phyloP scores from a whole-genome alignment of 441 rosid genomes.

The Flueggea neowawraea region DNA sequence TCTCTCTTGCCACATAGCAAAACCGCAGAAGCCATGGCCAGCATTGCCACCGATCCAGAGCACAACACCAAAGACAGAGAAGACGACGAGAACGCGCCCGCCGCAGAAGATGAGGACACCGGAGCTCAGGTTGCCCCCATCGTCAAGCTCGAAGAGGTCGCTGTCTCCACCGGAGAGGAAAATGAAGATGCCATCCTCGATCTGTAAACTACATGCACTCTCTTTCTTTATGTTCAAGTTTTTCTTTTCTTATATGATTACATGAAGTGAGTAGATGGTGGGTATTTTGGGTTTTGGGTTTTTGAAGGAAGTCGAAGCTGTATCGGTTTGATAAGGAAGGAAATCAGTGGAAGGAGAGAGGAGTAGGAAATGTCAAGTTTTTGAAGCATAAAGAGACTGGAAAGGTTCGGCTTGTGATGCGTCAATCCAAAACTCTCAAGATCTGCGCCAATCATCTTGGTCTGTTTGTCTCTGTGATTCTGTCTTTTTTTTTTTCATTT shows the following conservation, averaged over 20 bases:
- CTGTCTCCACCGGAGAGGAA: conserved; percentile 89
- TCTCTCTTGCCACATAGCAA: too few relatives aligned
- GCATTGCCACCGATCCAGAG: not conserved
- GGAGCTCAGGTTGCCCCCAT: conserved; percentile 94
- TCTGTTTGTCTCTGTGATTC: conserved; percentile 13
- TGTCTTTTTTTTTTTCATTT: not conserved
- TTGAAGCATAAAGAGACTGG: conserved; percentile 62
- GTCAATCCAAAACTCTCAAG: conserved; percentile 87
- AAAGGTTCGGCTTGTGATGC: conserved; percentile 79
- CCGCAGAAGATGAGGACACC: conserved; percentile 91
- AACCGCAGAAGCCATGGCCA: too few relatives aligned
- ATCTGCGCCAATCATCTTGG: conserved; percentile 96
- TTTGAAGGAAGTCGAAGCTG: conserved; percentile 67
- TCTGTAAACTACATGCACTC: conserved; percentile 37
- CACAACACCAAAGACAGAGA: conserved; percentile 31
- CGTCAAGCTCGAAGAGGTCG: conserved; percentile 80
- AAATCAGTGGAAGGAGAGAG: conserved; percentile 94
- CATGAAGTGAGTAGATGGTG: not conserved
- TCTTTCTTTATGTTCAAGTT: not conserved
- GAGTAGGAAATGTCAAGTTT: conserved; percentile 80
- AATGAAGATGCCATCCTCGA: conserved; percentile 82
- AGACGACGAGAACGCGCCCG: conserved; percentile 64
- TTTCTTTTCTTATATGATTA: not conserved
- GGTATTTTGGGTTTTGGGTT: conserved; percentile 1
- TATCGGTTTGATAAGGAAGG: conserved; percentile 81